Conservation (phyloP, 2,329 filamentous ascomycete species). For the Penicillium sclerotigenum region DNA sequence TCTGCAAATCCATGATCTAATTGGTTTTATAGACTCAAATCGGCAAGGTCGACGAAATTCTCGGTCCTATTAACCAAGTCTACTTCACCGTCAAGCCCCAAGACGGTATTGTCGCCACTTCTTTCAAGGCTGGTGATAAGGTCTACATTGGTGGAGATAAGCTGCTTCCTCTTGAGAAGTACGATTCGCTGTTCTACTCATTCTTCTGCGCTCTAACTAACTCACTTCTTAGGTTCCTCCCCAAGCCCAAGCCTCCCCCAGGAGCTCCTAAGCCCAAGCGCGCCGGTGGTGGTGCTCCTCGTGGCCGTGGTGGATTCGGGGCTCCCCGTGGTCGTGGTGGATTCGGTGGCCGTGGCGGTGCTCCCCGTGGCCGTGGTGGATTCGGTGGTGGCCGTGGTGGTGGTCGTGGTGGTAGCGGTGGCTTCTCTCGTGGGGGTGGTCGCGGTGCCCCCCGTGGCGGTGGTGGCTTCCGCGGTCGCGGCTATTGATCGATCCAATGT, state of each 20-base stretch:
- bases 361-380: slow-evolving; percentile 20
- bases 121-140: slow-evolving; percentile 95
- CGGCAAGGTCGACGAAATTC: slow-evolving; percentile 96
- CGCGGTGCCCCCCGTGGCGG: slow-evolving; percentile 17
- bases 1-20: slow-evolving; percentile 17
- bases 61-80: slow-evolving; percentile 95
- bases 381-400: slow-evolving; percentile 27
- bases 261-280: slow-evolving; percentile 68
- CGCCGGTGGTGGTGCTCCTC: slow-evolving; percentile 54
- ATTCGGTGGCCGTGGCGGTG: slow-evolving; percentile 24
- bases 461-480: slow-evolving; percentile 26
- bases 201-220: slow-evolving; percentile 15
- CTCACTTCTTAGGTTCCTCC: slow-evolving; percentile 65
- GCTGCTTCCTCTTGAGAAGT: slow-evolving; percentile 86
- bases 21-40: slow-evolving; percentile 62
- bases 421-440: slow-evolving; percentile 14
- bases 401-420: slow-evolving; percentile 25
- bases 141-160: slow-evolving; percentile 96
- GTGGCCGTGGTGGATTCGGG: slow-evolving; percentile 47
- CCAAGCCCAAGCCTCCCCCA: slow-evolving; percentile 76
- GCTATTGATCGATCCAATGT: slow-evolving; percentile 24
- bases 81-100: slow-evolving; percentile 98
- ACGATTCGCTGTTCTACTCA: slow-evolving; percentile 20
- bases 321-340: slow-evolving; percentile 28
- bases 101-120: slow-evolving; percentile 90